Evolutionary conservation across 176 grass and related monocot genomes (phyloP), one percentile per base, ranked within the genome.

Genomic region (Zea mays): DNA sequence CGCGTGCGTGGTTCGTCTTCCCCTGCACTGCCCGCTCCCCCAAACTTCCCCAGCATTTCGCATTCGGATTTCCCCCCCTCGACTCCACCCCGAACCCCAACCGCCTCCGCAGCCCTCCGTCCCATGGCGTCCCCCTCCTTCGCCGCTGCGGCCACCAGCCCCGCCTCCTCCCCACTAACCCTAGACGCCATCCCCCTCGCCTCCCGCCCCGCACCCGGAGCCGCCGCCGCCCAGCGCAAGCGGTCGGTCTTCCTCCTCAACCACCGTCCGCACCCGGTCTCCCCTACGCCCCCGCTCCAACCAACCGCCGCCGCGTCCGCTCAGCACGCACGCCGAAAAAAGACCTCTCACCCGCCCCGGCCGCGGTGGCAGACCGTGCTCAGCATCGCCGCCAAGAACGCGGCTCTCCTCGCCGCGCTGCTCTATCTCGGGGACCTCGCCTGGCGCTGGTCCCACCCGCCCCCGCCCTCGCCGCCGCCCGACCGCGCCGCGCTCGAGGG

Each of bases 341-440:
- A 46, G 82, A 5, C 44, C 3, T 88, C 86, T 0, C 46, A 81
- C 62, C 47, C 86, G 4, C 7, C 64, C 0, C 71, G 71, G 39
- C 86, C 81, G 45, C 44, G 71, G 49, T 88, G 86, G 86, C 81
- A 85, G 77, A 88, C 86, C 10, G 76, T 13, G 72, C 81, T 88
- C 41, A 88, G 82, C 77, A 72, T 88, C 71, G 71, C 77, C 41
- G 82, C 77, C 19, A 88, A 88, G 86, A 88, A 88, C 72, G 82
- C 82, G 5, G 56, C 16, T 2, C 86, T 89, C 72, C 72, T 85
- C 72, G 82, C 82, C 48, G 77, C 59, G 65, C 86, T 88, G 12
- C 65, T 88, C 59, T 88, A 88, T 50, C 65, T 89, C 42, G 82
- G 86, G 35, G 86, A 81, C 82, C 76, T 85, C 57, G 77, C 77